Conservation (phyloP, 1,139 yeast genomes). For the Zygoascus hellenicus region DNA sequence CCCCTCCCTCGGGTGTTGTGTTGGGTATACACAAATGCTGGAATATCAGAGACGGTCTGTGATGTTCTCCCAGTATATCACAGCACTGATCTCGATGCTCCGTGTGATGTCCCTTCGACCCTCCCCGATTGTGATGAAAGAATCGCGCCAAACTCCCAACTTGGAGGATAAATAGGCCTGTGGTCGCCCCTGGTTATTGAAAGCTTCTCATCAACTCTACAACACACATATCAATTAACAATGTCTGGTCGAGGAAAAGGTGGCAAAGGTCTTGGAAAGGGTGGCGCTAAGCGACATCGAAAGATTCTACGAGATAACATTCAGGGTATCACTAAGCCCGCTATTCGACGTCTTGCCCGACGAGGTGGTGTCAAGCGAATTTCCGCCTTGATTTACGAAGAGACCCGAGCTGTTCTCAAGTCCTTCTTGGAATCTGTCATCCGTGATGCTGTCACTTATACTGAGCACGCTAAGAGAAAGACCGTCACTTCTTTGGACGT, state of each 20-base stretch:
- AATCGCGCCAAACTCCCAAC: neutral
- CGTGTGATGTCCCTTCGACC: neutral
- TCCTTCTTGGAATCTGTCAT: slow-evolving; percentile 94
- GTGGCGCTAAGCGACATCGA: slow-evolving; percentile 99
- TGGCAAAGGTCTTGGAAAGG: slow-evolving; percentile 98
- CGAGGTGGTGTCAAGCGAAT: slow-evolving; percentile 99
- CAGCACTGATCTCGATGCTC: slow-evolving; percentile 8
- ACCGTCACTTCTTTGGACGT: slow-evolving; percentile 98
- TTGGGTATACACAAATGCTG: neutral
- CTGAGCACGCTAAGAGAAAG: slow-evolving; percentile 99
- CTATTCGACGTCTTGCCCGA: slow-evolving; percentile 99
- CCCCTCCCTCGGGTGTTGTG: too few species aligned
- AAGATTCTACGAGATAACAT: slow-evolving; percentile 99
- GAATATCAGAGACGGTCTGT: slow-evolving; percentile 10
- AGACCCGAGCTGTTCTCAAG: slow-evolving; percentile 95
- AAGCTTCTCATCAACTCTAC: slow-evolving; percentile 4
- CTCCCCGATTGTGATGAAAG: slow-evolving; percentile 3
- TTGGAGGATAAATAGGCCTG: slow-evolving; percentile 2
- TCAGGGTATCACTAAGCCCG: slow-evolving; percentile 99
- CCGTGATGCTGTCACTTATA: slow-evolving; percentile 98
- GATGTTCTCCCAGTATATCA: slow-evolving; percentile 16
- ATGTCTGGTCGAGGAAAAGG: slow-evolving; percentile 99
- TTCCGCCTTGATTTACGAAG: slow-evolving; percentile 97
- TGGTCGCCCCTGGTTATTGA: neutral
- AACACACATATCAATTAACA: slow-evolving; percentile 28